Percentiles rank a stretch among this genome's conserved stretches.
Evolutionary conservation across 306 rosid genomes (phyloP).

Genomic region (Quercus suber): DNA sequence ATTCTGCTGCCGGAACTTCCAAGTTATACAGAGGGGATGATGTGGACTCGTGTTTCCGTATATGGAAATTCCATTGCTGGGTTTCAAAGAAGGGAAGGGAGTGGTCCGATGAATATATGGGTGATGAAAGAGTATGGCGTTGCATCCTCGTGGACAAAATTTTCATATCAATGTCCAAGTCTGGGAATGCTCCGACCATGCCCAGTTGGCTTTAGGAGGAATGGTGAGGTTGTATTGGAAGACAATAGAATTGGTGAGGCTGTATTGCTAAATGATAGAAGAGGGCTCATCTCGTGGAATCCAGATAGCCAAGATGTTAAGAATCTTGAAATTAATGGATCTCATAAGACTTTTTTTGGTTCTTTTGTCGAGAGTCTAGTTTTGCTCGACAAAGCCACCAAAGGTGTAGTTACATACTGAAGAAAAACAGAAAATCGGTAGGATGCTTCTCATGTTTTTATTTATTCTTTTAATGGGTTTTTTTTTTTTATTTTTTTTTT

Average conservation of each 20-base stretch:
- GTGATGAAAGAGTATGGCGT: slow-evolving; percentile 35
- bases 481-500: too few relatives aligned
- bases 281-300: slow-evolving; percentile 3
- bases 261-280: background rate
- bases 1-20: slow-evolving; percentile 7
- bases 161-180: too few relatives aligned
- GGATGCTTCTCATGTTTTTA: too few relatives aligned
- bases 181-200: too few relatives aligned
- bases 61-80: slow-evolving; percentile 12
- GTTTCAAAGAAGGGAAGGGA: background rate
- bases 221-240: background rate
- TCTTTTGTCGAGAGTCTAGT: slow-evolving; percentile 29
- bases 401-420: too few relatives aligned
- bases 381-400: slow-evolving; percentile 6
- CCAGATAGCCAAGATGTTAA: background rate
- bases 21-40: background rate
- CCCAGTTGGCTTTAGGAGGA: background rate
- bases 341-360: background rate
- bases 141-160: slow-evolving; percentile 23
- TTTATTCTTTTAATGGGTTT: too few relatives aligned
- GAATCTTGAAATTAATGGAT: slow-evolving; percentile 12
- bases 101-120: slow-evolving; percentile 8
- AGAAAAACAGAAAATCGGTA: too few relatives aligned
- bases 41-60: background rate
- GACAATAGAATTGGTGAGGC: background rate